Base-by-base conservation (phyloP, 2,329 filamentous ascomycete species). In the Elsinoe perseae region DNA sequence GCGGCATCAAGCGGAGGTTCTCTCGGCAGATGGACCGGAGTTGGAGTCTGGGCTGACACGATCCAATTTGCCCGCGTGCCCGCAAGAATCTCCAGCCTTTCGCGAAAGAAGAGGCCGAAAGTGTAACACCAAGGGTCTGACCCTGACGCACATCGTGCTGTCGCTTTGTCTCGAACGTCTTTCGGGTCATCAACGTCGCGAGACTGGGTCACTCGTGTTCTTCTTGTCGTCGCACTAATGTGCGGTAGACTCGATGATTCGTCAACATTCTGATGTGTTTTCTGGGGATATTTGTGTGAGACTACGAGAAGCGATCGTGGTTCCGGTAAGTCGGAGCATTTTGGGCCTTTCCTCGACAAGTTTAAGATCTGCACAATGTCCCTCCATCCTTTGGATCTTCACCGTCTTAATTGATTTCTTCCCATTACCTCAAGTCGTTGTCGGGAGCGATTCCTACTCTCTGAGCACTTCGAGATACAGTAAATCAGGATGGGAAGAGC, bases 401-500 rank as follows among this genome's bases (percentile, higher is more conserved):
- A 54, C n/a, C 16, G 10, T 20, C 10, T 42, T 21, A 9, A 3
- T 42, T 21, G 38, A 42, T 3, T 23, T 23, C 16, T 23, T 8
- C 20, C 4, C 21, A 9, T 42, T 23, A 20, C 14, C 36, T 18
- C 14, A 16, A 7, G n/a, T 2, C 20, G 10, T 23, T 6, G 6
- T 3, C 2, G 4, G 9, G 21, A 23, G 14, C 5, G 23, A 6
- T n/a, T 16, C 8, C 25, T 25, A 27, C 56, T 3, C 16, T 12
- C 8, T 20, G n/a, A 18, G 40, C 2, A 14, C n/a, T 42, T 4
- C 21, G 10, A 4, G 6, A 16, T 23, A 18, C 8, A 8, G 10
- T 6, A 8, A 16, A 7, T 54, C 34, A 42, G 8, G 18, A 59
- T 59, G 55, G 57, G 57, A 25, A 59, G 43, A 54, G 40, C 57